A percentile compares a stretch with the other conserved stretches of the same genome.
These are phyloP conservation scores for Pythium aphanidermatum DNA, from an alignment of 352 stramenopile genomes.

Conservation along the genomic window DNA sequence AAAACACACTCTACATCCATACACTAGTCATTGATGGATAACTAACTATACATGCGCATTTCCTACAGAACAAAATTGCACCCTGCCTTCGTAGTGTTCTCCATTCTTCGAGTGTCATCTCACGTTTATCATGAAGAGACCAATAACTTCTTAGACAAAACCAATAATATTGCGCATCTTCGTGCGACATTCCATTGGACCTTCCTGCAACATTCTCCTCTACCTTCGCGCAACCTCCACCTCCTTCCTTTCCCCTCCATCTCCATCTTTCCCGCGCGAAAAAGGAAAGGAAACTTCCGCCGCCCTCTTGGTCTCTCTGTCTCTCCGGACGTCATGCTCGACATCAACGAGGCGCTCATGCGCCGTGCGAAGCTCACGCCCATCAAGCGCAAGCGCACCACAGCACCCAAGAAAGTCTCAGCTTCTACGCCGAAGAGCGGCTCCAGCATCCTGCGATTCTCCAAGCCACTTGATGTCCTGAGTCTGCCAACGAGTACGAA, in stretches of 20 bases:
- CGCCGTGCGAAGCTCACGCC: constrained; percentile 25
- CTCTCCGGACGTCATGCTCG: constrained; percentile 2
- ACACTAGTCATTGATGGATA: too few species aligned
- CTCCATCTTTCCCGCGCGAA: constrained; percentile 8
- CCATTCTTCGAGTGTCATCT: too few species aligned
- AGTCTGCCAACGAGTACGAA: neutral
- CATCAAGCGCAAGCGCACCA: constrained; percentile 31
- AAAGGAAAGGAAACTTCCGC: constrained; percentile 4
- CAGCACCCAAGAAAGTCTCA: constrained; percentile 13
- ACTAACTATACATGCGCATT: too few species aligned
- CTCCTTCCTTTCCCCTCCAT: neutral
- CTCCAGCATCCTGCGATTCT: constrained; percentile 18
- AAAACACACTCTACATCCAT: too few species aligned
- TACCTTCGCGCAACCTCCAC: constrained; percentile 2
- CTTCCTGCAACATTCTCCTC: neutral
- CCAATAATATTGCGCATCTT: too few species aligned
- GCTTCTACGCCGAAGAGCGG: neutral
- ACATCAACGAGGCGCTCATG: constrained; percentile 47
- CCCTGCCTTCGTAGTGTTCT: too few species aligned
- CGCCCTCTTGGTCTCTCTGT: neutral
- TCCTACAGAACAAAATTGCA: too few species aligned
- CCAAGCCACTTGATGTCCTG: constrained; percentile 11
- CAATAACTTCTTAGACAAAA: too few species aligned
- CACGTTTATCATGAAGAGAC: too few species aligned
- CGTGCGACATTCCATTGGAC: neutral